A percentile compares a stretch with the other conserved stretches of the same genome.
Conservation (phyloP, 108 stramenopile genomes). For the Chaetoceros tenuissimus region DNA sequence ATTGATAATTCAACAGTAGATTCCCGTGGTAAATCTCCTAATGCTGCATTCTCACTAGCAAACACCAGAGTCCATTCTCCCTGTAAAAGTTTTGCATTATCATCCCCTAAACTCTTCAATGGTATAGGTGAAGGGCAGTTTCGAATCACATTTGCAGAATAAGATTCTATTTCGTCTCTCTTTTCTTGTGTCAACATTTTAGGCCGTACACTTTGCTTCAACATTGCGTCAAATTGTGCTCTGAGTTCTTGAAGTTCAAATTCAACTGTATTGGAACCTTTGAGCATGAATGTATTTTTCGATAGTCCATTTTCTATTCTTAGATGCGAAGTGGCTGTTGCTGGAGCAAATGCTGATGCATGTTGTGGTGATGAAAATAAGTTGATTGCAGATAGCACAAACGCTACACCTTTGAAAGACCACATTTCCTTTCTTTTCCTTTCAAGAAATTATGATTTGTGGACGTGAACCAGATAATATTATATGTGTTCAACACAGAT, state of each 20-base stretch:
- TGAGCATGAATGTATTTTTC: too few relatives aligned
- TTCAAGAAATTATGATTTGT: too few relatives aligned
- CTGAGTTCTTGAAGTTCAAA: constrained; percentile 76
- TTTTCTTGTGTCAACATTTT: constrained; percentile 28
- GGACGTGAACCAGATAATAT: too few relatives aligned
- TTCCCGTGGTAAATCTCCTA: constrained; percentile 42
- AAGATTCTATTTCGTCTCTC: constrained; percentile 39
- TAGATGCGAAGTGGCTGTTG: too few relatives aligned
- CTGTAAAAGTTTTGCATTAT: constrained; percentile 23
- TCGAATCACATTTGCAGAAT: constrained; percentile 33
- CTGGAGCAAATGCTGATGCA: too few relatives aligned
- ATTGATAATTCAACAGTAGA: constrained; percentile 45
- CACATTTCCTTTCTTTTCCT: too few relatives aligned
- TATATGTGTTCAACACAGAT: too few relatives aligned
- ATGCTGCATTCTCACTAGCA: constrained; percentile 28
- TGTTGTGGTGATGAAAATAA: too few relatives aligned
- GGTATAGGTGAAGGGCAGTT: constrained; percentile 32
- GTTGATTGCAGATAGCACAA: too few relatives aligned
- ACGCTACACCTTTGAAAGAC: too few relatives aligned
- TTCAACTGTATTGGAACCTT: constrained; percentile 23
- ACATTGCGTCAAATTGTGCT: constrained; percentile 49
- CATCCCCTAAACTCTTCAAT: constrained; percentile 22
- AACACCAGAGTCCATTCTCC: constrained; percentile 51
- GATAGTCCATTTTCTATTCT: too few relatives aligned
- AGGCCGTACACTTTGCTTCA: constrained; percentile 24